Evolutionary conservation across 75 land plant genomes (phyloP), one percentile per base, ranked within the genome.

Genomic region (Pinus albicaulis): DNA sequence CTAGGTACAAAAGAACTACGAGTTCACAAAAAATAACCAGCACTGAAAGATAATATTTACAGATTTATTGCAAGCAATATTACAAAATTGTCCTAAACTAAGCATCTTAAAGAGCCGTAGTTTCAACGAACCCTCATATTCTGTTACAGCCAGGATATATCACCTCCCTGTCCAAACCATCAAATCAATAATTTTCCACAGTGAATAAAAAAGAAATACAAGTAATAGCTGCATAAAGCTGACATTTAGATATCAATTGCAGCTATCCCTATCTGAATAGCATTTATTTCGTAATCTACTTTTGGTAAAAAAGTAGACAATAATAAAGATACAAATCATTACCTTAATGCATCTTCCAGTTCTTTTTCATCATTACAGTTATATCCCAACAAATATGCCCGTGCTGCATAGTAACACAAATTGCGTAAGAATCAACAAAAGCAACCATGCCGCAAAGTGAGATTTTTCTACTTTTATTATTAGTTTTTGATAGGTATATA

Each of bases 341-440:
- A 84, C 86, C 86, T 82, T 62, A 84, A 22, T 52, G 85, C 86
- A 17, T 55, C 52, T 48, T 84, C 86, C 24, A 84, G 62, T 75
- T 84, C 86, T 59, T 66, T 66, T 52, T 84, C 86, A 77, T 84
- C 79, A 5, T 58, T 77, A 77, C 86, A 84, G 41, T 77, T 84
- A 57, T 84, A 84, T 26, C 86, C 86, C 57, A 84, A 74, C 24
- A 55, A 59, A 61, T 84, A 84, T 56, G 86, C 86, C 19, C 86
- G 85, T 56, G 75, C 86, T 84, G 86, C 22, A 68, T 8, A 23
- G n/a, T 68, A 68, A n/a, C 53, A 68, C 44, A 66, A 36, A 19
- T 2, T 2, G 41, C 11, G 23, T 36, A 38, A 68, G 38, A 22
- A 68, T 68, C 3, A 68, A 36, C 52, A 38, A 68, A 7, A 68